Base-by-base conservation (phyloP, 257 asterid genomes). In the Petunia axillaris region DNA sequence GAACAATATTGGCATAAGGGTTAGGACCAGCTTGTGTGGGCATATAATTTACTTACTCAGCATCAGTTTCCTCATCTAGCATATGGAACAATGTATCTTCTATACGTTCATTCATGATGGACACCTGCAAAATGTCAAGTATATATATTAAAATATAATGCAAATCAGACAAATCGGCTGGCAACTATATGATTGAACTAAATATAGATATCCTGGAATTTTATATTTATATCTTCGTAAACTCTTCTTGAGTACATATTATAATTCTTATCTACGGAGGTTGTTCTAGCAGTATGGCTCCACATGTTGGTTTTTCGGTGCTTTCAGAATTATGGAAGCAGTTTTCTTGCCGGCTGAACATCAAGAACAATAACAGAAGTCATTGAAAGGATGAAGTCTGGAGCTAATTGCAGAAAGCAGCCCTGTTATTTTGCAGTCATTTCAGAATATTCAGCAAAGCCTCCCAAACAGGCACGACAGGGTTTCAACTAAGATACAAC, bases 21-120 rank as follows among this genome's bases (percentile, higher is more conserved):
- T 16, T 60, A 37, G 46, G 43, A 77, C 44, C 57, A 60, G 57
- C 43, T 73, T 50, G 78, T 11, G 78, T 73, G 55, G 62, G 46
- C 66, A 79, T 2, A 38, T 70, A 80, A 83, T 79, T 63, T 82
- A 90, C 98, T 87, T 87, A 96, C 99, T 92, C 98, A 10, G 91
- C 71, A 88, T 94, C 97, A 80, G 99, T 96, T 88, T 96, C 99
- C 87, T 94, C 98, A 83, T 96, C 99, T 89, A 96, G 87, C 98
- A 94, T 89, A 86, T 88, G 93, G 91, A 96, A 96, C 97, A 96
- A 91, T 59, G 95, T 87, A 80, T 91, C 97, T 86, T 94, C 99
- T 44, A 96, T 94, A 85, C 90, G 92, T 89, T 92, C 97, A 73
- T 85, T 91, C 81, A 94, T 90, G 79, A 94, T 85, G 71, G 98